Evolutionary conservation across 805 yeast species (phyloP), one percentile per base, ranked within the genome.

Genomic region (Cephaloascus albidus): DNA sequence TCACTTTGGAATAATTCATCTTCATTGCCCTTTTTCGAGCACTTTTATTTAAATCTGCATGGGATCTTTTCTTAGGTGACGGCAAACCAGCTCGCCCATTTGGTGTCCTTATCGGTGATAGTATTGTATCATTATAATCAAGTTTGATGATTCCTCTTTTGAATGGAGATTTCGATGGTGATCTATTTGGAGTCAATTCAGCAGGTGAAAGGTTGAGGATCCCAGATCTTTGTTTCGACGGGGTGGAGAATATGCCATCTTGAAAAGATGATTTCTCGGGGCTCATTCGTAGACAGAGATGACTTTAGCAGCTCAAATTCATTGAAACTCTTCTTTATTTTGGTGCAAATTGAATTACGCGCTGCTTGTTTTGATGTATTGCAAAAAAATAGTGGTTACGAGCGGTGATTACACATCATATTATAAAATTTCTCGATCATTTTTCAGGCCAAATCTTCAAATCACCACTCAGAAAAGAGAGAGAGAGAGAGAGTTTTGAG

Each of bases 1-100:
- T 51, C 38, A 60, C 46, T 36, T 53, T 43, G 38, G 52, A 46
- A 40, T 58, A 62, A 17, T 57, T 58, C 3, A 61, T 55, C 18
- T 48, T 48, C 18, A 62, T 53, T 0, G 84, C 78, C 41, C 71
- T 53, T 45, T 68, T 67, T 19, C 72, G 51, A 2, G 84, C 84
- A 2, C 74, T 62, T 34, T 54, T 51, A 40, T 76, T 74, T 33
- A 64, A 44, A 5, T 61, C 71, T 1, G 50, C 50, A 42, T 55
- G 46, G 1, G 64, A 43, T 46, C 78, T 45, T 28, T 56, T 60
- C 28, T 37, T 17, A 3, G 78, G 79, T 10, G 75, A 68, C 16
- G 60, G 59, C 10, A 73, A 51, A 2, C 74, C 78, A 37, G 65
- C 68, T 40, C 68, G 49, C 1, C 76, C 76, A 42, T 55, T 63